Evolutionary conservation across 1,284 basidiomycete genomes (phyloP), one percentile per base, ranked within the genome.

Genomic region (Rhodofomes roseus): DNA sequence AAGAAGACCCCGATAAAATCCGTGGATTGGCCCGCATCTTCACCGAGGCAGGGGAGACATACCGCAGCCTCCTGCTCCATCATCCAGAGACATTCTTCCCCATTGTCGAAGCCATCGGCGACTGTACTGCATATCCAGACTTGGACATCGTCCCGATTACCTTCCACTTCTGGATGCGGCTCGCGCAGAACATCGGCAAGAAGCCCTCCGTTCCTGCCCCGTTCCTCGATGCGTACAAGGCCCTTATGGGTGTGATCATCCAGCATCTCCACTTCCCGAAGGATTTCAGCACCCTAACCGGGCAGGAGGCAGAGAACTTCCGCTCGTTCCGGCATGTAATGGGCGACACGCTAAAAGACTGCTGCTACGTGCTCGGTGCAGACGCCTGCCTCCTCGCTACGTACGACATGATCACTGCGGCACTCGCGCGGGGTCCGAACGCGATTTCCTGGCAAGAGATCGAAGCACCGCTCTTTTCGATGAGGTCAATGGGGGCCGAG

Each of bases 321-420:
- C 85, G 97, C 25, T 84, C 87, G 6, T 99, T 99, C 81, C 83
- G 97, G 58, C 97, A 99, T 78, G 87, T 95, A 63, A 99, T 99
- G 92, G 97, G 97, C 56, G 96, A 99, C 73, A 99, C 97, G 4
- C 83, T 99, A 66, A 99, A 99, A 76, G 97, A 99, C 73, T 99
- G 97, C 73, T 99, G 97, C 75, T 86, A 91, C 64, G 95, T 99
- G 39, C 84, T 99, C 39, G 93, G 95, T 31, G 85, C 95, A 2
- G 89, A 94, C 52, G 81, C 83, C 4, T 99, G 97, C 70, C 81
- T 99, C 44, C 77, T 88, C 55, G 81, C 89, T 8, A 86, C 95
- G 11, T 92, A 95, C 72, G 85, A 92, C 57, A 82, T 94, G 71
- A 90, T 98, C 64, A 86, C 88, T 22, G 73, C 77, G 1, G 91